These are phyloP conservation scores for Lepidium campestre DNA, from an alignment of 441 rosid genomes.

Conservation along the genomic window DNA sequence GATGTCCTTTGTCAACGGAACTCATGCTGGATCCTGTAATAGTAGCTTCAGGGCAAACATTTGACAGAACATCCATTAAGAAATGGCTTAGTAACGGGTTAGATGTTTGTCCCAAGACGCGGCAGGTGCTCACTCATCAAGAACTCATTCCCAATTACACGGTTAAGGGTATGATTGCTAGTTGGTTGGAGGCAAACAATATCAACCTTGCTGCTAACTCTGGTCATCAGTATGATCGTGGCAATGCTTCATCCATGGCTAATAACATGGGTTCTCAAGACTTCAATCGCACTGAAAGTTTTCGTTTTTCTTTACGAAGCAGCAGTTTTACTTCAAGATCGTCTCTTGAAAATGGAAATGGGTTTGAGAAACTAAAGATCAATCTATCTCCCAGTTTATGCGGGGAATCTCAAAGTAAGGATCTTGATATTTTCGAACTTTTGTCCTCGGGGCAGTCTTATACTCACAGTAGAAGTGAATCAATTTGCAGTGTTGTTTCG, in stretches of 20 bases:
- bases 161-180: slow-evolving; percentile 83
- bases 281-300: slow-evolving; percentile 42
- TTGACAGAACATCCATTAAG: slow-evolving; percentile 77
- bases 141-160: slow-evolving; percentile 89
- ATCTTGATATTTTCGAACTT: slow-evolving; percentile 41
- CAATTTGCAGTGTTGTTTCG: slow-evolving; percentile 65
- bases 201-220: slow-evolving; percentile 33
- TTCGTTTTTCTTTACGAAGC: slow-evolving; percentile 36
- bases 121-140: slow-evolving; percentile 52
- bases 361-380: slow-evolving; percentile 51
- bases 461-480: slow-evolving; percentile 76
- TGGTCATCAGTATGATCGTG: slow-evolving; percentile 26
- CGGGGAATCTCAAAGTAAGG: slow-evolving; percentile 39
- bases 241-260: slow-evolving; percentile 31
- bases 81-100: slow-evolving; percentile 83
- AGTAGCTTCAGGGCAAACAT: slow-evolving; percentile 92
- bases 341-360: slow-evolving; percentile 49
- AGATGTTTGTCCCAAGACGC: slow-evolving; percentile 77
- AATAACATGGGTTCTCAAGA: slow-evolving; percentile 43
- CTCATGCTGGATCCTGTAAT: slow-evolving; percentile 93
- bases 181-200: slow-evolving; percentile 72
- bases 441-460: slow-evolving; percentile 52
- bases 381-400: slow-evolving; percentile 39
- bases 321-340: slow-evolving; percentile 59
- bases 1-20: slow-evolving; percentile 80